Evolutionary conservation across 139 green algal species (phyloP), one percentile per base, ranked within the genome.

Genomic region (Chlorella sp.): DNA sequence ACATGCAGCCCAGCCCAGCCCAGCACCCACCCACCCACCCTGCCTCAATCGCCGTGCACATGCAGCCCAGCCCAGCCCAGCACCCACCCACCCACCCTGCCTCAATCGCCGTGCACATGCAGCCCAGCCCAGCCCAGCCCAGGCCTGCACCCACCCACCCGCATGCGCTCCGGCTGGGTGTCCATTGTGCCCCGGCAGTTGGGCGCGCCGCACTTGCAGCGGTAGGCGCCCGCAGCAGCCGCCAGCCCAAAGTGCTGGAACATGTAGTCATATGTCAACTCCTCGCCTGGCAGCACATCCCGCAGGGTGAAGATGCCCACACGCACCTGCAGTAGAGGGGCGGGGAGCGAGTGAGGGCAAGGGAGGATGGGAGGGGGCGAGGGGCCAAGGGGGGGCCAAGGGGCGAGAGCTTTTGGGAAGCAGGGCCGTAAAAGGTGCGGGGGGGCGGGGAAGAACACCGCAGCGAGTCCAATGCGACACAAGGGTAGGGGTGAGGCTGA

Each of bases 261-360:
- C 48, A 94, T 69, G 93, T 98, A 99, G 94, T 99, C 95, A 85
- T 98, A 99, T 19, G 93, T 96, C 39, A 98, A 90, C 94, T 99
- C 96, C 84, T 98, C 95, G 1, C 95, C 96, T 0, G 94, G 82
- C 57, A 37, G 26, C 11, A 98, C 88, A 84, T 97, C 92, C 16
- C 87, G 69, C 40, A 81, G 48, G 4, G 94, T 77, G 88, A 96
- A 93, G 60, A 96, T 92, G 85, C 93, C 94, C 19, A 96, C 91
- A 26, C 92, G 91, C 22, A 92, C 85, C 87, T 93, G 89, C 39
- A 60, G 36, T 5, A 14, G 64, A 12, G 64, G 64, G 84, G 34
- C 32, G 61, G 26, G 28, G 11, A 21, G 32, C 11, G 28, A 28
- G 68, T 87, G 60, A 21, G 48, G 4, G 18, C 19, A 19, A 18